Evolutionary conservation across 768 basidiomycete genomes (phyloP), one percentile per base, ranked within the genome.

Genomic region (Panaeolus cyanescens): DNA sequence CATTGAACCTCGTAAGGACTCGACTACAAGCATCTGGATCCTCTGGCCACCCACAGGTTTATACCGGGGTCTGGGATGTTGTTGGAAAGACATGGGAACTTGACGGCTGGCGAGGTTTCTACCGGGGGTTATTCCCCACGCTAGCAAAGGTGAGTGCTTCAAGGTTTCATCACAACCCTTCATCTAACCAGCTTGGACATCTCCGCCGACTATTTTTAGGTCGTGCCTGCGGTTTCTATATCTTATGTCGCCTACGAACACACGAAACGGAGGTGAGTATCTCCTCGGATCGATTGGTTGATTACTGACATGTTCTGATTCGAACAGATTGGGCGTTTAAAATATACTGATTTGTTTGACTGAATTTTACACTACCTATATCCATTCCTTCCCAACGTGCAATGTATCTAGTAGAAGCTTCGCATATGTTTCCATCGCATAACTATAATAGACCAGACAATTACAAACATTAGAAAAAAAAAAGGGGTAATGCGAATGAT

Each of bases 11-110:
- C 20, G 90, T 99, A 30, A 88, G 97, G 39, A 99, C 97, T 19
- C 88, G 96, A 56, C 75, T 99, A 63, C 97, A 99, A 74, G 97
- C 97, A 2, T 96, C 95, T 3, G 97, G 97, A 1, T 97, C 95
- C 0, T 86, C 93, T 0, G 96, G 96, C 0, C 97, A 99, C 71
- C 96, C 96, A 4, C 90, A 96, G 67, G 83, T 80, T 8, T 99
- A 99, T 73, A 85, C 83, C 2, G 94, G 96, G n/a, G 88, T 94
- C 56, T 75, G 83, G 75, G 96, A 99, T 72, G 96, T 97, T 10
- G 83, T 84, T 22, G 71, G 79, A 40, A 91, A 89, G 73, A 97
- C 95, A 25, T 90, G 90, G 74, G 81, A 83, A 59, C 83, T 85
- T 22, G 96, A 96, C 67, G 95, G 96, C 0, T 96, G 93, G 92